Evolutionary conservation across 169 alveolate species (phyloP), one percentile per base, ranked within the genome.

Genomic region (Pseudocohnilembus persalinus): DNA sequence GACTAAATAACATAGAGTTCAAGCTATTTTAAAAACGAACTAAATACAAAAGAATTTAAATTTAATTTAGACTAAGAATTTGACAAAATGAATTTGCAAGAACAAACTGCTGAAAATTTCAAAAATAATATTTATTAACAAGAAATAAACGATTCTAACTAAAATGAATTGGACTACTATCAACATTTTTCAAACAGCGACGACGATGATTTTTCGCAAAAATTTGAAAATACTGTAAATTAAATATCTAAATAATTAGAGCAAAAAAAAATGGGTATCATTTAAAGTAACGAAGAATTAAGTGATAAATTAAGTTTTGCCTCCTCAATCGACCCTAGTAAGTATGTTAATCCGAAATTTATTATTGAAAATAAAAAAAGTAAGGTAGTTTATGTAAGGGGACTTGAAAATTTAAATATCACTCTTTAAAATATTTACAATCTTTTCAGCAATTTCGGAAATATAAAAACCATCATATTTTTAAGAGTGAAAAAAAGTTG

Each of bases 381-480:
- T 0, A 85, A 73, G 73, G 89, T 85, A 1, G 84, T 85, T 29
- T 85, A 85, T 74, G 82, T 85, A 27, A 74, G 89, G 72, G 89
- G 89, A 16, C 75, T 85, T 29, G 76, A 31, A 63, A 77, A 85
- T 63, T 29, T 31, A 32, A 73, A 64, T 29, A 29, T 85, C 24
- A 73, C 81, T 29, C 74, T 84, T 26, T 29, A 72, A 73, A 77
- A 85, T 68, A 85, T 85, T 24, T 85, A 77, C 49, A 85, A 85
- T 74, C 80, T 85, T 73, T 79, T 85, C 76, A 77, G 85, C 25
- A 85, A 85, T 72, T 85, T 77, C 68, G 89, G 89, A 26, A 85
- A 85, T 85, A 83, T 85, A 0, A 31, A 34, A 31, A 74, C 74
- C 0, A 85, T 85, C 24, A 74, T 85, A 27, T 85, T 73, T 25